phyloP scores from a whole-genome alignment of 1,284 basidiomycete genomes.

The Singerocomus inundabilis region DNA sequence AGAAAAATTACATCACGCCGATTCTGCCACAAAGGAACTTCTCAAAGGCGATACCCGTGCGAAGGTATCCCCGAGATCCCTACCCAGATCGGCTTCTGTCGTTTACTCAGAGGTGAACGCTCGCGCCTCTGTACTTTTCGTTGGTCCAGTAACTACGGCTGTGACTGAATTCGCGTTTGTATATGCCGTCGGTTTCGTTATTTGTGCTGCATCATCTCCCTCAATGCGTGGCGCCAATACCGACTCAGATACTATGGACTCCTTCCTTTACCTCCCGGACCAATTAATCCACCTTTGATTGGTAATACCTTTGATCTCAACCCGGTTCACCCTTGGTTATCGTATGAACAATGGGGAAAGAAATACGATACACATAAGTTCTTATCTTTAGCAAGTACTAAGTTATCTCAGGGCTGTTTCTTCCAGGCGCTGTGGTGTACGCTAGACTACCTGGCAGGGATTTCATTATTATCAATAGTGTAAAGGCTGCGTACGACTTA shows the following conservation, averaged over 20 bases:
- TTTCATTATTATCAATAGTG: slow-evolving; percentile 40
- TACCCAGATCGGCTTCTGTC: too few relatives aligned
- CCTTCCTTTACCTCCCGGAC: slow-evolving; percentile 30
- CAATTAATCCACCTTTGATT: slow-evolving; percentile 28
- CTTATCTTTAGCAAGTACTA: not conserved
- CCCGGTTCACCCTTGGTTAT: slow-evolving; percentile 24
- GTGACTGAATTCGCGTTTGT: slow-evolving; percentile 2
- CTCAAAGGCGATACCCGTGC: not conserved
- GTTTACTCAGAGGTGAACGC: not conserved
- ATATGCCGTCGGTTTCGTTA: slow-evolving; percentile 9
- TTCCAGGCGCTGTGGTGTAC: slow-evolving; percentile 37
- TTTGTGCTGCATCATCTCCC: slow-evolving; percentile 5
- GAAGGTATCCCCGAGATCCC: too few relatives aligned
- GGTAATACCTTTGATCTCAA: slow-evolving; percentile 26
- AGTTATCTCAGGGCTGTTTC: not conserved
- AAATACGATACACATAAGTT: slow-evolving; percentile 22
- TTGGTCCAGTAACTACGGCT: not conserved
- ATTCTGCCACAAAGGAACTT: not conserved
- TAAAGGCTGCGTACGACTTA: slow-evolving; percentile 38
- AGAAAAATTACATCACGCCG: too few relatives aligned
- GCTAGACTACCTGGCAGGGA: slow-evolving; percentile 36
- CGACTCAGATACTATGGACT: slow-evolving; percentile 13
- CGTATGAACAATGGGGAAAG: slow-evolving; percentile 32
- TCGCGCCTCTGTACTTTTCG: too few relatives aligned
- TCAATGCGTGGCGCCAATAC: slow-evolving; percentile 19